phyloP scores from a whole-genome alignment of 2,329 filamentous ascomycete species.

The Colletotrichum falcatum region DNA sequence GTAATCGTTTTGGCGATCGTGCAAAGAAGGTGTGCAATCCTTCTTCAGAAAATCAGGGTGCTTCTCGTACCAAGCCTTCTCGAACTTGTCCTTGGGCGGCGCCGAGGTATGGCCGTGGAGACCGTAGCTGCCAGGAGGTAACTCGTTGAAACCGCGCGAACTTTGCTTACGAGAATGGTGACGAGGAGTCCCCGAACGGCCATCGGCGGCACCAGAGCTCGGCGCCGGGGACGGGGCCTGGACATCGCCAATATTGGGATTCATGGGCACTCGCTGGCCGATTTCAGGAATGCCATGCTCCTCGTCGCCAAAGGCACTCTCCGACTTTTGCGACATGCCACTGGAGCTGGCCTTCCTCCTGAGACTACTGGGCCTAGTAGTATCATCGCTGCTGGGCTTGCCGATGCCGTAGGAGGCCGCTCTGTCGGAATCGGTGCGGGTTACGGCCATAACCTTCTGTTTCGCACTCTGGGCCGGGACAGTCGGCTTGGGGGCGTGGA shows the following conservation, averaged over 20 bases:
- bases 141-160: conserved; percentile 73
- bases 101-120: conserved; percentile 80
- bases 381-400: conserved; percentile 69
- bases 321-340: conserved; percentile 60
- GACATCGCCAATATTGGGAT: conserved; percentile 91
- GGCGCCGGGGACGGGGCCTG: conserved; percentile 91
- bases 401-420: conserved; percentile 89
- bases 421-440: conserved; percentile 89
- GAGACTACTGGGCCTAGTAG: conserved; percentile 49
- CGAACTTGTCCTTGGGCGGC: conserved; percentile 81
- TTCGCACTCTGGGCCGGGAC: conserved; percentile 85
- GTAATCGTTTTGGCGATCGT: conserved; percentile 75
- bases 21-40: conserved; percentile 70
- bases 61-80: conserved; percentile 92
- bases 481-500: conserved; percentile 90
- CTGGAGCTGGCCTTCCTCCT: conserved; percentile 73
- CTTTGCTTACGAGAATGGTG: conserved; percentile 80
- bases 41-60: conserved; percentile 86
- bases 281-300: conserved; percentile 94
- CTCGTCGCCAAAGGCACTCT: conserved; percentile 62
- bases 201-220: conserved; percentile 52
- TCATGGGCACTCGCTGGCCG: conserved; percentile 93
- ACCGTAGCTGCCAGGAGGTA: conserved; percentile 91
- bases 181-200: conserved; percentile 54
- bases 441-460: conserved; percentile 84